These are phyloP conservation scores for Umbellularia californica DNA, from an alignment of 164 flowering plant genomes.

Conservation along the genomic window DNA sequence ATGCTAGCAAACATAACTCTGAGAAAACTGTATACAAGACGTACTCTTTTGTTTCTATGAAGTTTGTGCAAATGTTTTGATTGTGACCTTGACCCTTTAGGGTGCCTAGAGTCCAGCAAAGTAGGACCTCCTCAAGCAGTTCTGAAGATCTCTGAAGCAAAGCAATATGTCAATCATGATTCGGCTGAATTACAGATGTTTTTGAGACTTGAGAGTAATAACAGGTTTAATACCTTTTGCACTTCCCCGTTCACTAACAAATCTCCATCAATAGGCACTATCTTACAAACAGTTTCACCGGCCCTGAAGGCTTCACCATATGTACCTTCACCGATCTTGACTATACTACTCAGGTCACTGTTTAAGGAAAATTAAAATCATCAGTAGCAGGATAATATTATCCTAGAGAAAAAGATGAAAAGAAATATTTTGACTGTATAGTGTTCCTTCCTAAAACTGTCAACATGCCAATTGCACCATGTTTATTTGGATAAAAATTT, in stretches of 20 bases:
- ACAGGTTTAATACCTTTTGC: conserved; percentile 66
- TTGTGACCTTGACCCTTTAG: conserved; percentile 41
- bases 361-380: conserved; percentile 6
- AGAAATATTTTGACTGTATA: neutral
- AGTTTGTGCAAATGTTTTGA: conserved; percentile 54
- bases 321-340: conserved; percentile 97
- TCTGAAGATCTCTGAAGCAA: conserved; percentile 72
- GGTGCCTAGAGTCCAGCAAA: conserved; percentile 63
- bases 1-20: too few relatives aligned
- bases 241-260: conserved; percentile 81
- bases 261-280: conserved; percentile 93
- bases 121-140: conserved; percentile 87
- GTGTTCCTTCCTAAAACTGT: neutral
- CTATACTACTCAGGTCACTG: conserved; percentile 52
- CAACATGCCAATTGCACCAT: neutral
- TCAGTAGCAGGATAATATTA: conserved; percentile 3
- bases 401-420: neutral
- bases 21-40: conserved; percentile 19
- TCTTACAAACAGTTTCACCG: conserved; percentile 79
- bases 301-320: conserved; percentile 92
- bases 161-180: conserved; percentile 8
- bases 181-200: neutral
- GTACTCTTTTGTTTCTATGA: conserved; percentile 80
- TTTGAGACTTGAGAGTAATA: neutral
- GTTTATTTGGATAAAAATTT: neutral